Percentiles rank a stretch among this genome's conserved stretches.
Conservation (phyloP, 1,139 yeast genomes). For the Arxiozyma slooffiae region DNA sequence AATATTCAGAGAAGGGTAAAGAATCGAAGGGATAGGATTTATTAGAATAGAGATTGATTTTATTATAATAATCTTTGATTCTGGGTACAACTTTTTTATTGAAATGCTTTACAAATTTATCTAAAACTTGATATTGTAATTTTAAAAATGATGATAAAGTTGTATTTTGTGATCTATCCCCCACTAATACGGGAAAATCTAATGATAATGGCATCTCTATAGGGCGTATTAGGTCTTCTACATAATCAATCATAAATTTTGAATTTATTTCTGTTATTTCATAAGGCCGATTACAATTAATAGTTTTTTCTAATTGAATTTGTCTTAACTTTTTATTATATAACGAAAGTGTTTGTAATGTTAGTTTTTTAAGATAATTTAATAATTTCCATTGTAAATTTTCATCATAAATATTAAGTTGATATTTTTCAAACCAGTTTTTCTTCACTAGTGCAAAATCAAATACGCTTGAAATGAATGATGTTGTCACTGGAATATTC, state of each 20-base stretch:
- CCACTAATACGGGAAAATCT: conserved; percentile 29
- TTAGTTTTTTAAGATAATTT: conserved; percentile 13
- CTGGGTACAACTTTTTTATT: conserved; percentile 19
- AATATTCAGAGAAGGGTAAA: conserved; percentile 33
- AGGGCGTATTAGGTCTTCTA: conserved; percentile 32
- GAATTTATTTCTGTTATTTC: conserved; percentile 9
- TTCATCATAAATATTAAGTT: conserved; percentile 19
- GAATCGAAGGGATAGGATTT: conserved; percentile 4
- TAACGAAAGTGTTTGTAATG: conserved; percentile 37
- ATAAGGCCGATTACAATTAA: conserved; percentile 24
- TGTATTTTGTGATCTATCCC: conserved; percentile 22
- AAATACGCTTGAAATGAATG: conserved; percentile 10
- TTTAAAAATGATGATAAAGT: conserved; percentile 20
- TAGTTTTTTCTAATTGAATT: conserved; percentile 35
- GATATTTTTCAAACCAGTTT: conserved; percentile 10
- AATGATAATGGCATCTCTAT: conserved; percentile 29
- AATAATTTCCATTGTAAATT: conserved; percentile 23
- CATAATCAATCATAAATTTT: conserved; percentile 20
- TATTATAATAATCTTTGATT: conserved; percentile 17
- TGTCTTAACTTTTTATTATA: conserved; percentile 40
- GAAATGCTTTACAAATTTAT: conserved; percentile 16
- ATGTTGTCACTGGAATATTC: conserved; percentile 11
- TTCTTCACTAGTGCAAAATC: conserved; percentile 12
- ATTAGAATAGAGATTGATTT: conserved; percentile 16
- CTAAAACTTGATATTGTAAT: conserved; percentile 23